Percentiles rank a stretch among this genome's conserved stretches.
These are phyloP conservation scores for Cryptococcus sp. DNA, from an alignment of 1,284 basidiomycete species.

Conservation along the genomic window DNA sequence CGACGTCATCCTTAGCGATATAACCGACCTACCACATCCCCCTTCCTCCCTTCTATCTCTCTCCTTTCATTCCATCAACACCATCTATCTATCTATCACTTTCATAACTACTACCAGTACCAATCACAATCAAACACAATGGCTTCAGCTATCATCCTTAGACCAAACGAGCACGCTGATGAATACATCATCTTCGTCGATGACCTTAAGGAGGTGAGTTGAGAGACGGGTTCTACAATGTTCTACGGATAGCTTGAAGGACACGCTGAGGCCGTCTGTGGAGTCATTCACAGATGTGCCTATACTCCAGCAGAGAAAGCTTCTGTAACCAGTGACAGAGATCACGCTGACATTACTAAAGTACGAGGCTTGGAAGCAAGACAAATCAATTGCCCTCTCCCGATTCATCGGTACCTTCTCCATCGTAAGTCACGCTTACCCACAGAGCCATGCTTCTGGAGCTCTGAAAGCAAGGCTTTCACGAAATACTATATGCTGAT, in stretches of 20 bases:
- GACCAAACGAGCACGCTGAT: slow-evolving; percentile 37
- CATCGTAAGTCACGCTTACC: slow-evolving; percentile 27
- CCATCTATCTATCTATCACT: no score
- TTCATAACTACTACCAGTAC: neutral
- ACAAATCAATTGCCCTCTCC: slow-evolving; percentile 39
- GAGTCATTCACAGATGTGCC: no score
- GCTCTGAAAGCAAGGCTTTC: neutral
- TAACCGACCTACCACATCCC: no score
- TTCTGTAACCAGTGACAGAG: no score
- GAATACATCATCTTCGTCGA: slow-evolving; percentile 44
- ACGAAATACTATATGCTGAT: neutral
- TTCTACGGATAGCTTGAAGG: neutral
- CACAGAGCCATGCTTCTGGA: neutral
- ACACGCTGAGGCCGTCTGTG: neutral
- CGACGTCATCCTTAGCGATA: no score
- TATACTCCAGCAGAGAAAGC: no score
- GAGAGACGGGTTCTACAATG: neutral
- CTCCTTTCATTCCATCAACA: no score
- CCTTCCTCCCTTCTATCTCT: no score
- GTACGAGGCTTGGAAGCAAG: slow-evolving; percentile 41
- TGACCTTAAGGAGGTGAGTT: slow-evolving; percentile 37
- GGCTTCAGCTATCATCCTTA: slow-evolving; percentile 27
- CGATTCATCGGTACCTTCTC: slow-evolving; percentile 41
- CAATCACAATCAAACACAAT: neutral
- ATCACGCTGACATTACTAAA: slow-evolving; percentile 2